Conservation (phyloP, 2,329 filamentous ascomycete species). For the Sarocladiaceae sp. region DNA sequence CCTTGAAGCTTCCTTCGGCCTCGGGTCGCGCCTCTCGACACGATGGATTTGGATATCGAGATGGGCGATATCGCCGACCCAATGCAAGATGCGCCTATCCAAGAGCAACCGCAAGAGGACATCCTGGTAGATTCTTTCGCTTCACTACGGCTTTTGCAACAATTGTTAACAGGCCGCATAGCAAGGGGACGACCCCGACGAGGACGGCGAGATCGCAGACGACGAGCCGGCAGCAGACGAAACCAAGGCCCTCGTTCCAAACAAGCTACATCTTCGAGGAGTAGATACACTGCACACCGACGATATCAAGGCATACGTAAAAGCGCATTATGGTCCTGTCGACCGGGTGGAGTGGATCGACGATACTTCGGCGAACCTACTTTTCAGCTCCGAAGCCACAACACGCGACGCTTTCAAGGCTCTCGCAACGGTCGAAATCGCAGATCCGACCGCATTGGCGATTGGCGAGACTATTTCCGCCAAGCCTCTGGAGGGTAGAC, state of each 20-base stretch:
- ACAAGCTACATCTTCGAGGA: conserved; percentile 79
- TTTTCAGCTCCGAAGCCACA: conserved; percentile 58
- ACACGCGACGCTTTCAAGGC: conserved; percentile 52
- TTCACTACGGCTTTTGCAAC: neutral
- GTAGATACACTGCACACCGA: conserved; percentile 77
- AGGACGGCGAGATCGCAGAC: conserved; percentile 33
- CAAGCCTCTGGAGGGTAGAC: conserved; percentile 63
- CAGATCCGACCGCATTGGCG: conserved; percentile 52
- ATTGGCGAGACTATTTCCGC: conserved; percentile 63
- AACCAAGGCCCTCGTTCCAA: conserved; percentile 25
- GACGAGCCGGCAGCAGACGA: conserved; percentile 24
- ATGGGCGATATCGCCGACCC: conserved; percentile 59
- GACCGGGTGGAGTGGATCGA: conserved; percentile 88
- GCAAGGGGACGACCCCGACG: conserved; percentile 32
- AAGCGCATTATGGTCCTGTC: conserved; percentile 59
- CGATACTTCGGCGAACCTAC: conserved; percentile 81
- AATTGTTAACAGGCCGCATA: conserved; percentile 13
- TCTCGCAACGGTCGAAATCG: conserved; percentile 47
- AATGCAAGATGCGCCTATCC: conserved; percentile 21
- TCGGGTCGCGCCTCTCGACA: conserved; percentile 16
- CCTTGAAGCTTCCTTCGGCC: neutral
- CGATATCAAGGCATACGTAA: conserved; percentile 72
- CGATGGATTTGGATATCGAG: conserved; percentile 67
- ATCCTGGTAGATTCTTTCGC: conserved; percentile 28
- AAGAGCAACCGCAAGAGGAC: conserved; percentile 26